Evolutionary conservation across 1,284 basidiomycete species (phyloP).

Genomic region (Rhizoctonia solani): DNA sequence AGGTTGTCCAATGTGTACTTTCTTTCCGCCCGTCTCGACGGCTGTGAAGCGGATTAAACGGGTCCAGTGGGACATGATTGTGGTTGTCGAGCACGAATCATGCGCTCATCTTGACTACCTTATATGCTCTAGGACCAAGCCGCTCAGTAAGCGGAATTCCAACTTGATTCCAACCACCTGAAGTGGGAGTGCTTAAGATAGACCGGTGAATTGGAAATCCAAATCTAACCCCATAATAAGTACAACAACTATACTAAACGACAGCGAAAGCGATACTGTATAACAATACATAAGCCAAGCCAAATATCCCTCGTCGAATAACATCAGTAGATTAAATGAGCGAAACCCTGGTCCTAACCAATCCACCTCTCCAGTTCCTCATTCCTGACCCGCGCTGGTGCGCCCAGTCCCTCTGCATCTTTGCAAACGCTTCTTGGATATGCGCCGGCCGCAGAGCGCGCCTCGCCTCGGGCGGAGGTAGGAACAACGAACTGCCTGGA

Average conservation of each 20-base stretch:
- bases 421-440: constrained; percentile 84
- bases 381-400: constrained; percentile 80
- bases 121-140: neutral
- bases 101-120: neutral
- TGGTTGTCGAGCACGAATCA: constrained; percentile 6
- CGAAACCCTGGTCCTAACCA: constrained; percentile 76
- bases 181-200: no score
- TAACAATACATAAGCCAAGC: no score
- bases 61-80: constrained; percentile 54
- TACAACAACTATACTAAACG: no score
- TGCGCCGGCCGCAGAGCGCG: constrained; percentile 79
- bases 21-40: constrained; percentile 59
- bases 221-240: no score
- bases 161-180: no score
- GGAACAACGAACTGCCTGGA: constrained; percentile 73
- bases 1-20: constrained; percentile 78
- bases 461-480: constrained; percentile 76
- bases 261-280: no score
- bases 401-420: constrained; percentile 84
- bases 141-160: neutral
- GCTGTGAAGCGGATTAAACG: constrained; percentile 84
- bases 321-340: constrained; percentile 74
- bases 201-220: no score
- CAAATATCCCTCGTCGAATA: constrained; percentile 27
- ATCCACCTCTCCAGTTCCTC: constrained; percentile 83